Evolutionary conservation across 495 filamentous ascomycete genomes (phyloP), one percentile per base, ranked within the genome.

Genomic region (Patellaria atrata): DNA sequence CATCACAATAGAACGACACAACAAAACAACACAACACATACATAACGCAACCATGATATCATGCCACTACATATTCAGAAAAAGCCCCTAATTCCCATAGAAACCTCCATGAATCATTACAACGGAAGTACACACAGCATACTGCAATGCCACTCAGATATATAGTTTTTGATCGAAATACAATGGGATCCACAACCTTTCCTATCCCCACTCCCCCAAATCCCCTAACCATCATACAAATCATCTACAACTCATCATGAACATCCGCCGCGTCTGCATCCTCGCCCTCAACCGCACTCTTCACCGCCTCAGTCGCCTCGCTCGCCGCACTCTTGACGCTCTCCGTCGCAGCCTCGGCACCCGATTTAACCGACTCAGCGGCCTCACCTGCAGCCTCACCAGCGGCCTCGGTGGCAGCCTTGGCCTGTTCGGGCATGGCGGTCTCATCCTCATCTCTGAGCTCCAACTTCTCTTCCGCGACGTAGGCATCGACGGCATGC

Each of bases 401-500:
- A 23, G 34, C 38, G 25, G 32, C 40, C 39, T 53, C 47, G n/a
- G 59, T 62, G 10, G 75, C 68, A 15, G 63, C 65, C n/a, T 54
- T 49, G 12, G 61, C 61, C 41, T 62, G 57, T 36, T 58, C 44
- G 15, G 59, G 58, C 43, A 65, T 56, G 11, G 40, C 40, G 3
- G 46, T 56, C 34, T 64, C 58, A 44, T 70, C 72, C 22, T 53
- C 52, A 33, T 45, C n/a, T n/a, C n/a, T 58, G 13, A 27, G 48
- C 22, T 60, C 53, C 13, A 61, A 51, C 24, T 70, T 65, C 31
- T 67, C 59, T 12, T 54, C 56, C 28, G 50, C 51, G 14, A 71
- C 70, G 29, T 64, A 54, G 20, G 65, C 78, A 50, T 82, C 77
- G 43, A 71, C 58, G 62, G 84, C 73, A 64, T 91, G 73, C 57